Base-by-base conservation (phyloP, 345 rosid species). In the Conringia planisiliqua region DNA sequence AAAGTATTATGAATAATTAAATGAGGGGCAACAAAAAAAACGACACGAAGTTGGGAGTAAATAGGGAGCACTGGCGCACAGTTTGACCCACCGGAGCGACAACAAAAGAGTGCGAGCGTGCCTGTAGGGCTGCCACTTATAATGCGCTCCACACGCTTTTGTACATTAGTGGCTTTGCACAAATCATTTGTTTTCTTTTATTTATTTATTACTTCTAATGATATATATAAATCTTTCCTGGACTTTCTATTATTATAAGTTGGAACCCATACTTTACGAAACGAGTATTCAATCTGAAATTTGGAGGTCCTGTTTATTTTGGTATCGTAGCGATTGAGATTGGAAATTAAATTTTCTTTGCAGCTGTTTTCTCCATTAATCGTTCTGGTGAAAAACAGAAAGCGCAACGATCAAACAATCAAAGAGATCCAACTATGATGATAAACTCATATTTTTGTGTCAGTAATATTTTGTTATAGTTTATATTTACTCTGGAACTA, bases 101-200 rank as follows among this genome's bases (percentile, higher is more conserved):
- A 78, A 61, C 64, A 57, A 32, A 78, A 66, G 73, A 18, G 58
- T 50, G 72, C 69, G 64, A 66, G 77, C 77, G 77, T 78, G 81
- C 77, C 50, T 66, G 77, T 78, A 59, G 73, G 77, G 64, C 26
- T 71, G 17, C 77, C 77, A 39, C 38, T 78, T 63, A 78, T 78
- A 65, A 72, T 78, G 81, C 81, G 77, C 73, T 78, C 81, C 81
- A 78, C 81, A 78, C 77, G 77, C 72, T 71, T 77, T 72, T 78
- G 73, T 71, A 66, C 43, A 66, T 72, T 78, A 78, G 81, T 78
- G 80, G 44, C 80, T 63, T 77, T 70, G 80, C 80, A 77, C 66
- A 35, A 55, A 62, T 76, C 66, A 70, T 76, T 76, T 54, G 4
- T 47, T 76, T 35, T 26, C 57, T 60, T 30, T 58, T 47, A 36